Evolutionary conservation across 2,329 filamentous ascomycete species (phyloP).

Genomic region (Diatrype stigma): DNA sequence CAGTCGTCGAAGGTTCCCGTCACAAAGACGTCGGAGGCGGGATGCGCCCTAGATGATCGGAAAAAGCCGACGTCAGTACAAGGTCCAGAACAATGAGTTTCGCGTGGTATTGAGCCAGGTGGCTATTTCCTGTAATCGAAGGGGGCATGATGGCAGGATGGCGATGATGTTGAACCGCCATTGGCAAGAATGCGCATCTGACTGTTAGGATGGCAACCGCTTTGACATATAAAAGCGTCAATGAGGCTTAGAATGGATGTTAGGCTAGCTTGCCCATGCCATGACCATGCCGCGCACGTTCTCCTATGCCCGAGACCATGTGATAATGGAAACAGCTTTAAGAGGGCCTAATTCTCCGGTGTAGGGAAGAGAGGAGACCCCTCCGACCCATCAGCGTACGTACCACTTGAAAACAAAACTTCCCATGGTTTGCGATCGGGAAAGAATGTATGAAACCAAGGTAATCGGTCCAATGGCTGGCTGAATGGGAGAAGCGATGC

Average conservation of each 20-base stretch:
- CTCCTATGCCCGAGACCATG: not conserved
- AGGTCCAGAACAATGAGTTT: slow-evolving; percentile 11
- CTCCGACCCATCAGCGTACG: slow-evolving; percentile 30
- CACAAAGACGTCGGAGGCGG: slow-evolving; percentile 83
- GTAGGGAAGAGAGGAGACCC: not conserved
- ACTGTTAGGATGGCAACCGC: too few species aligned
- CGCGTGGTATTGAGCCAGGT: too few species aligned
- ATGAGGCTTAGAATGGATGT: too few species aligned
- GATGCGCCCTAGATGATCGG: slow-evolving; percentile 65
- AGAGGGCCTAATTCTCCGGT: too few species aligned
- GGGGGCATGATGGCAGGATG: not conserved
- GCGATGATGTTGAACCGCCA: too few species aligned
- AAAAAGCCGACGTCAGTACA: slow-evolving; percentile 9
- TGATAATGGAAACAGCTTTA: not conserved
- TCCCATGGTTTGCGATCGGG: slow-evolving; percentile 45
- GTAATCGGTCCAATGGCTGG: slow-evolving; percentile 1
- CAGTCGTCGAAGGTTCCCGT: slow-evolving; percentile 96
- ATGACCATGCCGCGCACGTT: too few species aligned
- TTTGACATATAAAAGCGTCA: too few species aligned
- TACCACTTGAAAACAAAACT: slow-evolving; percentile 70
- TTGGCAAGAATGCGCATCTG: too few species aligned
- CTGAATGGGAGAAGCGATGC: not conserved
- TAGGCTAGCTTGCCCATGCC: too few species aligned
- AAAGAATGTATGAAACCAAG: slow-evolving; percentile 5
- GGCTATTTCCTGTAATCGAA: not conserved